Conservation (phyloP, 345 rosid genomes). For the Heritiera fomes region DNA sequence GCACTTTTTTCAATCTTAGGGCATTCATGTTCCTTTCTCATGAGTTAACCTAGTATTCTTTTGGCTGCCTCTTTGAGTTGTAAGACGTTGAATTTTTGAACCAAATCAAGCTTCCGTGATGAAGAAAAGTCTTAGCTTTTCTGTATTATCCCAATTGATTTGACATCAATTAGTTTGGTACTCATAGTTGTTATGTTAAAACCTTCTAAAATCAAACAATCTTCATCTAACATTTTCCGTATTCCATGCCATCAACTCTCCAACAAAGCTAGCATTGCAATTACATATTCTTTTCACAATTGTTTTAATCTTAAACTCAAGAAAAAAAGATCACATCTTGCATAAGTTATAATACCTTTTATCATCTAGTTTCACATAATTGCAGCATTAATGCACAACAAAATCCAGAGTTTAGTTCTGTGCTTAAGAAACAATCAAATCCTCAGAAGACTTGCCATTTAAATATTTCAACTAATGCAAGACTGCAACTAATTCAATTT, state of each 20-base stretch:
- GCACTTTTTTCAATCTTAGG: background rate
- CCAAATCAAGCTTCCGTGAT: background rate
- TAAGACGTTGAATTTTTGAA: background rate
- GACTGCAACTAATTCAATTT: background rate
- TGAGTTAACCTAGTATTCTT: background rate
- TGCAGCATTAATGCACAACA: background rate
- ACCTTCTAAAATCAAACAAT: background rate
- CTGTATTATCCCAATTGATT: constrained; percentile 5
- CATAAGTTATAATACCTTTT: background rate
- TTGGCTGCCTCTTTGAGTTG: background rate
- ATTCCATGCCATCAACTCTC: background rate
- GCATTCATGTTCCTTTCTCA: background rate
- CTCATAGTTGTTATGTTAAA: background rate
- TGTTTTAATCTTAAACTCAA: constrained; percentile 2
- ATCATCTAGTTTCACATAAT: background rate
- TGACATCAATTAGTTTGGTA: background rate
- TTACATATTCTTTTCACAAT: background rate
- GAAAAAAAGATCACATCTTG: constrained; percentile 1
- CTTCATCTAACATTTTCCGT: background rate
- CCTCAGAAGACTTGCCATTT: background rate
- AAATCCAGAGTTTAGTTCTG: background rate
- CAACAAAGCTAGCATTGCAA: background rate
- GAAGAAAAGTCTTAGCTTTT: background rate
- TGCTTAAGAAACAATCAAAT: constrained; percentile 2
- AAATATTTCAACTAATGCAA: background rate